A percentile compares a stretch with the other conserved stretches of the same genome.
These are phyloP conservation scores for Boletus coccyginus DNA, from an alignment of 768 basidiomycete genomes.

Conservation along the genomic window DNA sequence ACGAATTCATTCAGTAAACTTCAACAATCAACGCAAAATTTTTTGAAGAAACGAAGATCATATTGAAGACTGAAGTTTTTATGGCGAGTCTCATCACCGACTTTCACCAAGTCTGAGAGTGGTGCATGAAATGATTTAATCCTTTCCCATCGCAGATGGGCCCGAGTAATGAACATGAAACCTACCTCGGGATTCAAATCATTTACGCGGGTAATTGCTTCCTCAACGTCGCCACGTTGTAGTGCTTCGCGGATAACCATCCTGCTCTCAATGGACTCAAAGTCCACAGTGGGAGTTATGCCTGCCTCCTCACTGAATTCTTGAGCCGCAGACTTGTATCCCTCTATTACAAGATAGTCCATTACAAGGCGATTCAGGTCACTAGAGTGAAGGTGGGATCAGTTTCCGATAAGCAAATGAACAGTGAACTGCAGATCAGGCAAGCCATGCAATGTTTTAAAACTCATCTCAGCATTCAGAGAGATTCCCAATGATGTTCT, in stretches of 20 bases:
- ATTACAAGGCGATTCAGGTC: conserved; percentile 93
- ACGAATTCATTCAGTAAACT: conserved; percentile 16
- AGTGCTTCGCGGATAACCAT: conserved; percentile 94
- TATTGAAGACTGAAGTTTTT: conserved; percentile 98
- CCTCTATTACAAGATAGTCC: conserved; percentile 97
- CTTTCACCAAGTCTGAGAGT: conserved; percentile 79
- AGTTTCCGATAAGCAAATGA: conserved; percentile 12
- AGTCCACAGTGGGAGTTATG: conserved; percentile 73
- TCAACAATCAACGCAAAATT: background rate
- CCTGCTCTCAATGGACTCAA: conserved; percentile 88
- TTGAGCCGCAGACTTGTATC: conserved; percentile 94
- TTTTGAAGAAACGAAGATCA: conserved; percentile 45
- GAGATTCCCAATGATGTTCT: conserved; percentile 97
- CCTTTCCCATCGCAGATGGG: conserved; percentile 41
- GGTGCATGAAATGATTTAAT: conserved; percentile 98
- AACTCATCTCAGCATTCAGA: conserved; percentile 78
- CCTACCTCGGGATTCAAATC: conserved; percentile 97
- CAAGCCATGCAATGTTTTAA: conserved; percentile 81
- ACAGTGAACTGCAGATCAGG: conserved; percentile 54
- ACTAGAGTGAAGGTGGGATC: conserved; percentile 43
- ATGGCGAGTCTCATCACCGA: conserved; percentile 79
- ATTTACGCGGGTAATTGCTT: conserved; percentile 93
- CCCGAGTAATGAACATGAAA: conserved; percentile 11
- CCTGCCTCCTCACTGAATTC: conserved; percentile 91
- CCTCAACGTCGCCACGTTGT: conserved; percentile 91